These are phyloP conservation scores for Neobulgaria alba DNA, from an alignment of 2,329 filamentous ascomycete species.

Conservation along the genomic window DNA sequence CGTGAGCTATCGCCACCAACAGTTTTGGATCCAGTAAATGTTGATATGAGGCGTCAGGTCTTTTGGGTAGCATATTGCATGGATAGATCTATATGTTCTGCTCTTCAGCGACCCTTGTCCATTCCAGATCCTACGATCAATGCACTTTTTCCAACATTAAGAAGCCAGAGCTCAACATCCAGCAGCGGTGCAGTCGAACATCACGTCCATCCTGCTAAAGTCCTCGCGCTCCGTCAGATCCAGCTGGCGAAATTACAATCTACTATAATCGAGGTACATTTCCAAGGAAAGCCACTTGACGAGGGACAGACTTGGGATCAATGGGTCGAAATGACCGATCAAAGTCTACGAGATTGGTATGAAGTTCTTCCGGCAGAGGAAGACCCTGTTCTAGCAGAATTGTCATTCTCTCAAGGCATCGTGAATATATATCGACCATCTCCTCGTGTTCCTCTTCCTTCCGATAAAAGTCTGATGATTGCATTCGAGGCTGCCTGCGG, in stretches of 20 bases:
- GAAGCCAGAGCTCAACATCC: too few relatives aligned
- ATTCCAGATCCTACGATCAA: too few relatives aligned
- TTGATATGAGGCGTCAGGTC: too few relatives aligned
- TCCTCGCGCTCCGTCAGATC: constrained; percentile 1
- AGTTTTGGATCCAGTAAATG: too few relatives aligned
- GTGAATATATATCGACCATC: background rate
- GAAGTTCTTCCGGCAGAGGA: background rate
- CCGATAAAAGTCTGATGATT: too few relatives aligned
- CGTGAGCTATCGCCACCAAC: too few relatives aligned
- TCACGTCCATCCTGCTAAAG: background rate
- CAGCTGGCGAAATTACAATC: constrained; percentile 3
- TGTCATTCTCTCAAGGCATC: background rate
- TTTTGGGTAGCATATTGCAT: too few relatives aligned
- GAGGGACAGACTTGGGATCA: background rate
- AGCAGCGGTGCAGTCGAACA: too few relatives aligned
- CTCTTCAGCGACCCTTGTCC: too few relatives aligned
- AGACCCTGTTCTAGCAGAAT: background rate
- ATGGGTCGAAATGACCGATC: background rate
- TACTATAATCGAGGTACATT: constrained; percentile 7
- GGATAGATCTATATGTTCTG: too few relatives aligned
- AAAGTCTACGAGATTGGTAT: background rate
- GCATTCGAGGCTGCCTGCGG: too few relatives aligned
- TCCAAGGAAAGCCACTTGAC: background rate
- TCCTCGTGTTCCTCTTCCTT: background rate
- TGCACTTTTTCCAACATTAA: too few relatives aligned